Evolutionary conservation across 306 rosid genomes (phyloP).

Genomic region (Datisca glomerata): DNA sequence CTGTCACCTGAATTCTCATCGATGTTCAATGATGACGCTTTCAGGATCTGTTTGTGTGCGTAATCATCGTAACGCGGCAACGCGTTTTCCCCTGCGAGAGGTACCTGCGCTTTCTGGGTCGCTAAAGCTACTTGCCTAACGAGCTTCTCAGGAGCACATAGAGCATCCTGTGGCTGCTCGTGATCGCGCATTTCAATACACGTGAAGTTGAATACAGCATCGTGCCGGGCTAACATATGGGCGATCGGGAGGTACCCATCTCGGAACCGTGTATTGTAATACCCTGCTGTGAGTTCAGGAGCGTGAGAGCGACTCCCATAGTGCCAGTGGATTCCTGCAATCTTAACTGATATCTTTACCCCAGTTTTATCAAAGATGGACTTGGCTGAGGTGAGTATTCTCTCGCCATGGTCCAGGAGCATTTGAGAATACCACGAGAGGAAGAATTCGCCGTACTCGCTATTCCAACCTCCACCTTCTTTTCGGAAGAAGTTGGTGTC

Average conservation of each 20-base stretch:
- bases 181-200: conserved; percentile 91
- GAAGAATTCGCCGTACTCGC: conserved; percentile 70
- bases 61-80: conserved; percentile 52
- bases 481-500: conserved; percentile 70
- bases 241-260: conserved; percentile 93
- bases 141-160: conserved; percentile 76
- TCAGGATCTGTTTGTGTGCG: conserved; percentile 67
- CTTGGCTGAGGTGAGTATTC: conserved; percentile 62
- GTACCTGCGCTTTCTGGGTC: conserved; percentile 49
- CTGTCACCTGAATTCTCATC: conserved; percentile 28
- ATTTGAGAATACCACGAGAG: conserved; percentile 84
- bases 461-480: conserved; percentile 86
- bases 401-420: conserved; percentile 82
- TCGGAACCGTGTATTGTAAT: conserved; percentile 66
- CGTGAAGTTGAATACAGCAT: conserved; percentile 84
- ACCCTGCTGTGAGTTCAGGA: conserved; percentile 97
- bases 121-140: conserved; percentile 83
- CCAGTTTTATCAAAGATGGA: conserved; percentile 40
- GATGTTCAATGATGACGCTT: conserved; percentile 39
- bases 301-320: conserved; percentile 94
- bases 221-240: conserved; percentile 87
- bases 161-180: conserved; percentile 90
- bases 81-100: conserved; percentile 89
- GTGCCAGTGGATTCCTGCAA: conserved; percentile 98
- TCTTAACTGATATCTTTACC: conserved; percentile 73